Evolutionary conservation across 148 eudicot species (phyloP).

Genomic region (Cornus suecica): DNA sequence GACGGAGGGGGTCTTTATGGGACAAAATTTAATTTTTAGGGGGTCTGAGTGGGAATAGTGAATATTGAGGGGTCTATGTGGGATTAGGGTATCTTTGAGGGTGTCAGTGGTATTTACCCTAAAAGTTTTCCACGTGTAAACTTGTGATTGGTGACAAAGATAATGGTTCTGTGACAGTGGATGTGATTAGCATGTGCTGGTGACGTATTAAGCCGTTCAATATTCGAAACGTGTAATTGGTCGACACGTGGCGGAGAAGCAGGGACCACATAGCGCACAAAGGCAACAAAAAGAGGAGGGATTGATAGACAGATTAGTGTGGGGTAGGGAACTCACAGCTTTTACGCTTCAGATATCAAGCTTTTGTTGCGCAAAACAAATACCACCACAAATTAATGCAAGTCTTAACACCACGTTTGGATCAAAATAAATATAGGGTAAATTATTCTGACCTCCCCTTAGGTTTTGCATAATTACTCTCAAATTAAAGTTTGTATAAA

Average conservation of each 20-base stretch:
- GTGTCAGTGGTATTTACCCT: too few species aligned
- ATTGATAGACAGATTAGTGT: background rate
- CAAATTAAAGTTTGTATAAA: too few species aligned
- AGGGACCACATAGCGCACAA: background rate
- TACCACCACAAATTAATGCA: background rate
- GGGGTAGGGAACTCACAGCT: background rate
- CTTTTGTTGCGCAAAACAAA: background rate
- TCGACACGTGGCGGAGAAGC: background rate
- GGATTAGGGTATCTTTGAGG: too few species aligned
- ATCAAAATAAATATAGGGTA: too few species aligned
- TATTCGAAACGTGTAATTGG: constrained; percentile 14
- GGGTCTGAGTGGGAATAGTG: too few species aligned
- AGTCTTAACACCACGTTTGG: too few species aligned
- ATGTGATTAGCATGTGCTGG: background rate
- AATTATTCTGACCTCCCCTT: too few species aligned
- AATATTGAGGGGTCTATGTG: too few species aligned
- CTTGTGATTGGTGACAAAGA: background rate
- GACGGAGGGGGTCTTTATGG: too few species aligned
- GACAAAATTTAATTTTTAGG: too few species aligned
- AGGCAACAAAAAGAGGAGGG: background rate
- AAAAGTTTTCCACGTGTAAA: background rate
- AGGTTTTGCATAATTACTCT: too few species aligned
- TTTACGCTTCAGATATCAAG: background rate
- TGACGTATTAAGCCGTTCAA: constrained; percentile 1
- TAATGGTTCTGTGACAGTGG: background rate